Evolutionary conservation across 306 rosid genomes (phyloP).

Genomic region (Cucurbita ficifolia): DNA sequence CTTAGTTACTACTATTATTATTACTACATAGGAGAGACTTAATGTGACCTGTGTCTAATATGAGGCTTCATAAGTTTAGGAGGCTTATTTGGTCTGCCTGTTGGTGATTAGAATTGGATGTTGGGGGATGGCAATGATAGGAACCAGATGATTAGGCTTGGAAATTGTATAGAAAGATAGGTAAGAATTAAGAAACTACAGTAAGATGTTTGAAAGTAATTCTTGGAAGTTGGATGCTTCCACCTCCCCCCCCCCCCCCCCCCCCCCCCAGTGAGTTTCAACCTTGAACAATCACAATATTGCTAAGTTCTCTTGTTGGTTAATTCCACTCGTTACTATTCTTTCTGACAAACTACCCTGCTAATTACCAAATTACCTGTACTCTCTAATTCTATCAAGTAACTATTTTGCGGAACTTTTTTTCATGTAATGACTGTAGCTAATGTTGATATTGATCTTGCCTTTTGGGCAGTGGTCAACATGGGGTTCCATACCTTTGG

Average conservation of each 20-base stretch:
- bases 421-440: background rate
- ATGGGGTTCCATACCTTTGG: background rate
- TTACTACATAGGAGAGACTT: background rate
- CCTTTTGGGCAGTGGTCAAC: background rate
- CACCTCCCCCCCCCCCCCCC: background rate
- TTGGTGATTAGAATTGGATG: background rate
- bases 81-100: background rate
- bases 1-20: background rate
- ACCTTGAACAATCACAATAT: background rate
- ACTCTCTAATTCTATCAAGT: background rate
- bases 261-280: background rate
- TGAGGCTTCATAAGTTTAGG: background rate
- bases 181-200: background rate
- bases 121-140: background rate
- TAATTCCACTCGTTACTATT: background rate
- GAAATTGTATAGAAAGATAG: background rate
- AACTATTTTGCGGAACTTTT: background rate
- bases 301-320: background rate
- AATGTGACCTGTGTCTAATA: background rate
- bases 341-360: background rate
- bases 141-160: background rate
- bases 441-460: conserved; percentile 1
- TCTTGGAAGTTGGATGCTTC: background rate
- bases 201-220: background rate
- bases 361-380: background rate